Evolutionary conservation across 2,329 filamentous ascomycete genomes (phyloP), one percentile per base, ranked within the genome.

Genomic region (Chaetomium strumarium): DNA sequence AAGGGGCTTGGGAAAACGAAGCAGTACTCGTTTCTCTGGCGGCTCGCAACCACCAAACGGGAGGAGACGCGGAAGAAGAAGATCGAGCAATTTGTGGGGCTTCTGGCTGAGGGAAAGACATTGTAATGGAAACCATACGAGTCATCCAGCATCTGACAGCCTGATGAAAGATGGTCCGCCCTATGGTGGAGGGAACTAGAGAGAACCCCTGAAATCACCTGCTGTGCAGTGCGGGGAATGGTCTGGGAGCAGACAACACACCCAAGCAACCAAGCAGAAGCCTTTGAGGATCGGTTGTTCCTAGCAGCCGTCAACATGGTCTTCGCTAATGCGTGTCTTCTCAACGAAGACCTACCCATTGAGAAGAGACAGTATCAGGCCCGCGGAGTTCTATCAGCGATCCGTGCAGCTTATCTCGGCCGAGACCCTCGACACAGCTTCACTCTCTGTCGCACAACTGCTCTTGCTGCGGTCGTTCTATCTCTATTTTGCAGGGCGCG

Each of bases 11-110:
- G 65, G 17, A 75, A 69, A 60, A 66, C 69, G 5, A 70, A 75
- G 51, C 65, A 73, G 5, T 81, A 75, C 60, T 43, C 68, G 0
- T 72, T 79, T 13, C 58, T 80, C 3, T 69, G 68, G 60, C 66
- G 74, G 14, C 58, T 80, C 13, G 66, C 73, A 56, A 77, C 71
- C 7, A 68, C 70, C 36, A 72, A 67, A 57, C 63, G 57, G 19
- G 62, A 60, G 0, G 71, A 70, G 37, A 73, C 67, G 30, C 61
- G 69, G 19, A 57, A 55, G 50, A 63, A 63, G 39, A 66, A 68
- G 51, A 75, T 79, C 20, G 64, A 62, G 24, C 64, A 72, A 43
- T 68, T 72, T 59, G 68, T 78, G 1, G 58, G 62, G 9, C 58
- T 72, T 36, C 64, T 78, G 3, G 68, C 66, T 0, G 61, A 63